Evolutionary conservation across 768 basidiomycete species (phyloP).

Genomic region (Cyclocybe aegerita): DNA sequence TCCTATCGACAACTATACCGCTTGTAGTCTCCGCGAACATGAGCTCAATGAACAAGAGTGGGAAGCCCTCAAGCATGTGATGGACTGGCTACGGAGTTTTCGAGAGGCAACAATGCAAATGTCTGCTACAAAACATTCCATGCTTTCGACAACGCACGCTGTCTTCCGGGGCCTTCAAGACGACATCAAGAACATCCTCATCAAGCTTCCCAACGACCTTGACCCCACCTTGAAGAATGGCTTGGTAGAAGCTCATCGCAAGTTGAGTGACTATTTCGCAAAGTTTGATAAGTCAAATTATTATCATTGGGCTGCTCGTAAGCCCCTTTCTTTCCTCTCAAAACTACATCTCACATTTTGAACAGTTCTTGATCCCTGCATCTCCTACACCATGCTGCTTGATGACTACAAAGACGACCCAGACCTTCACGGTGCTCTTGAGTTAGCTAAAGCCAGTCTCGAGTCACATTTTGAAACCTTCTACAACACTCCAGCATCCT

Average conservation of each 20-base stretch:
- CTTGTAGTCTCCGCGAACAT: constrained; percentile 12
- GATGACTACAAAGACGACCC: constrained; percentile 19
- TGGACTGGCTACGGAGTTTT: constrained; percentile 24
- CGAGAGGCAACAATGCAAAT: constrained; percentile 28
- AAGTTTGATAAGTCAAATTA: no score
- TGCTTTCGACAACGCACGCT: constrained; percentile 29
- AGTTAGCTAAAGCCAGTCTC: constrained; percentile 18
- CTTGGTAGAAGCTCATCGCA: no score
- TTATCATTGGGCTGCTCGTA: no score
- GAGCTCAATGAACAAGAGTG: constrained; percentile 24
- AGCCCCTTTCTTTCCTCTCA: no score
- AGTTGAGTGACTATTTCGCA: no score
- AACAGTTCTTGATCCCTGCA: constrained; percentile 33
- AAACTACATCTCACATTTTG: no score
- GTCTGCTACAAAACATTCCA: constrained; percentile 29
- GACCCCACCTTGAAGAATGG: constrained; percentile 5
- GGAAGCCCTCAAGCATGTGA: constrained; percentile 18
- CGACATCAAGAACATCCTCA: constrained; percentile 16
- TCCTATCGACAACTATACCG: constrained; percentile 16
- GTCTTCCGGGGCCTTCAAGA: constrained; percentile 31
- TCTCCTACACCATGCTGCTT: constrained; percentile 20
- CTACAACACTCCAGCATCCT: not conserved
- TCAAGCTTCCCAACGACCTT: constrained; percentile 13
- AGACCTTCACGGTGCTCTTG: constrained; percentile 5
- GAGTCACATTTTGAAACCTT: constrained; percentile 23